These are phyloP conservation scores for Haplosporangium sp. DNA, from an alignment of 371 early-diverging fungal species.

Conservation along the genomic window DNA sequence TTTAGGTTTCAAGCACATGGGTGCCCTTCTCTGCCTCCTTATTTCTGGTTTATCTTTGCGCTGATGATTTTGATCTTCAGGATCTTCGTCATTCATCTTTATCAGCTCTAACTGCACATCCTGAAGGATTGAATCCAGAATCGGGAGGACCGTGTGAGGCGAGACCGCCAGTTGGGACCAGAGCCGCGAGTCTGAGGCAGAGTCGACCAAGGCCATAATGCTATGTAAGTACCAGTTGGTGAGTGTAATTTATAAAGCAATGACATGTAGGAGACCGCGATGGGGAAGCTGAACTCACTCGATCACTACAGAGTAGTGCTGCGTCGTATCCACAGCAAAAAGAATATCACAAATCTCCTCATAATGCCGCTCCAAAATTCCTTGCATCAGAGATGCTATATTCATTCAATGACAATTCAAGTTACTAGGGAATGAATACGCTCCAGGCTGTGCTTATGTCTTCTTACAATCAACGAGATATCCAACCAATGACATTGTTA, in stretches of 20 bases:
- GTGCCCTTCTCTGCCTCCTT: not conserved
- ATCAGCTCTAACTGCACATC: constrained; percentile 44
- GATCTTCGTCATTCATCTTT: not conserved
- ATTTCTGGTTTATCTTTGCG: not conserved
- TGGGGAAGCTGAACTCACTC: constrained; percentile 22
- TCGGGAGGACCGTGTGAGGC: constrained; percentile 47
- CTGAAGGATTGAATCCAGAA: constrained; percentile 43
- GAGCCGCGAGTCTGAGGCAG: constrained; percentile 20
- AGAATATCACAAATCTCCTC: constrained; percentile 42
- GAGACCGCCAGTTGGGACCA: constrained; percentile 35
- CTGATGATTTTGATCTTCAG: not conserved
- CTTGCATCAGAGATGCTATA: constrained; percentile 20
- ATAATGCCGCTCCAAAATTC: constrained; percentile 31
- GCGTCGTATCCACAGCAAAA: constrained; percentile 27
- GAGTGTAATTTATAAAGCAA: not conserved
- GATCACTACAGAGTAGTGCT: constrained; percentile 42
- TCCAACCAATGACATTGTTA: not conserved
- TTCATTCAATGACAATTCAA: not conserved
- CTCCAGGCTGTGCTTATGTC: not conserved
- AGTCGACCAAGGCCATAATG: constrained; percentile 40
- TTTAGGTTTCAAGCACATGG: constrained; percentile 40
- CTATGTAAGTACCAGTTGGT: not conserved
- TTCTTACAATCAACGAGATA: not conserved
- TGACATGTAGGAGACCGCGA: not conserved
- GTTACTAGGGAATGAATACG: not conserved